phyloP scores from a whole-genome alignment of 441 rosid species.

The Geranium incanum region DNA sequence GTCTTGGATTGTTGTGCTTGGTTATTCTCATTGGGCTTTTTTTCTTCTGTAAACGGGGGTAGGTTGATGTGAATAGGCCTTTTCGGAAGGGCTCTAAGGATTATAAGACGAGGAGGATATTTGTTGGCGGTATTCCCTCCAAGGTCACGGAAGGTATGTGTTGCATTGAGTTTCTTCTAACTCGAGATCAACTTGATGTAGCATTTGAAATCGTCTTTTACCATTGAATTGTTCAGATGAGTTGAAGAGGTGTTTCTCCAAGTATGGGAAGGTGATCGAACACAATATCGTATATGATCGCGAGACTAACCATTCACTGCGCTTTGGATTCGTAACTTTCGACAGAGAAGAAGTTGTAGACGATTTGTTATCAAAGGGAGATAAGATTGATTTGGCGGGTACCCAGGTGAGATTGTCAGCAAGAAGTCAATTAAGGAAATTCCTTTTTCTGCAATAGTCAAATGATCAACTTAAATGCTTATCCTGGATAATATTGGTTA shows the following conservation, averaged over 20 bases:
- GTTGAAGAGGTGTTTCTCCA: constrained; percentile 60
- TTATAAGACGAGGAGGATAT: constrained; percentile 79
- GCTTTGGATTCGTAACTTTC: constrained; percentile 83
- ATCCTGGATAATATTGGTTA: background rate
- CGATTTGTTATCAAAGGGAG: constrained; percentile 68
- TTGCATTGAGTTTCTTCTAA: background rate
- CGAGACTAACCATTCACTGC: constrained; percentile 74
- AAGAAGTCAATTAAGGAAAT: constrained; percentile 21
- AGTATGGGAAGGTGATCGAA: constrained; percentile 58
- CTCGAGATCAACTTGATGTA: background rate
- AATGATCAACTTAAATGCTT: background rate
- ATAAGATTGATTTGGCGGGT: constrained; percentile 89
- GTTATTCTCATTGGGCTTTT: background rate
- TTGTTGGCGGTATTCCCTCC: constrained; percentile 85
- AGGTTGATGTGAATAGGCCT: constrained; percentile 93
- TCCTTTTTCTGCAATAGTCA: background rate
- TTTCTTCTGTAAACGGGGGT: constrained; percentile 6
- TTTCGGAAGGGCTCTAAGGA: constrained; percentile 83
- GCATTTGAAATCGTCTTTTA: background rate
- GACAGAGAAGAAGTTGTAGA: constrained; percentile 80
- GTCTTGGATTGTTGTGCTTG: background rate
- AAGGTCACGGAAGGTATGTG: constrained; percentile 60
- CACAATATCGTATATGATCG: constrained; percentile 85
- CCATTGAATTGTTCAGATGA: constrained; percentile 43
- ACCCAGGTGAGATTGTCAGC: constrained; percentile 61